Percentiles rank a stretch among this genome's conserved stretches.
phyloP scores from a whole-genome alignment of 306 rosid species.

The Luffa aegyptiaca region DNA sequence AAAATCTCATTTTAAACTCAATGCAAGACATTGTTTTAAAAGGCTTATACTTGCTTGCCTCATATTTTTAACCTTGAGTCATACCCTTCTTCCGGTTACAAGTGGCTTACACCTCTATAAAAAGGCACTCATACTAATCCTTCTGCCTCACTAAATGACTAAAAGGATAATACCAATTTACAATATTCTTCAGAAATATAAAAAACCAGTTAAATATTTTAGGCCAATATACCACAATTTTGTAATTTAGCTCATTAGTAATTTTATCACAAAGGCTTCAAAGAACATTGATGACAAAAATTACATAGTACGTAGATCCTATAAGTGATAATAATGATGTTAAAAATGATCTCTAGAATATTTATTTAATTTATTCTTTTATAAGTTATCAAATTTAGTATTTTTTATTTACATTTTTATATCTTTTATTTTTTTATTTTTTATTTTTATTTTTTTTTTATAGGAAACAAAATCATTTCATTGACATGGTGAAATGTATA shows the following conservation, averaged over 20 bases:
- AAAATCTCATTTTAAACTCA: not conserved
- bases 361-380: not conserved
- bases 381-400: not conserved
- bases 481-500: too few relatives aligned
- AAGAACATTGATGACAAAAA: not conserved
- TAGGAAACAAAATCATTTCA: too few relatives aligned
- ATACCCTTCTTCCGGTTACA: not conserved
- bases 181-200: not conserved
- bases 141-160: not conserved
- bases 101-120: not conserved
- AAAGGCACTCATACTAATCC: not conserved
- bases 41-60: not conserved
- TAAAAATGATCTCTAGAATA: not conserved
- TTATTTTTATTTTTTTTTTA: too few relatives aligned
- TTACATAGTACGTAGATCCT: not conserved
- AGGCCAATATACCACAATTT: not conserved
- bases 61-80: not conserved
- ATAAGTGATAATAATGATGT: not conserved
- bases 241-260: not conserved
- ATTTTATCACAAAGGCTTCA: not conserved
- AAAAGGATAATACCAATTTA: not conserved
- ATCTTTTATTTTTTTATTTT: not conserved
- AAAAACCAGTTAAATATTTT: not conserved
- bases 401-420: not conserved
- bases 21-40: not conserved